A percentile compares a stretch with the other conserved stretches of the same genome.
phyloP scores from a whole-genome alignment of 192 early-diverging fungal genomes.

The Entomortierella lignicola region DNA sequence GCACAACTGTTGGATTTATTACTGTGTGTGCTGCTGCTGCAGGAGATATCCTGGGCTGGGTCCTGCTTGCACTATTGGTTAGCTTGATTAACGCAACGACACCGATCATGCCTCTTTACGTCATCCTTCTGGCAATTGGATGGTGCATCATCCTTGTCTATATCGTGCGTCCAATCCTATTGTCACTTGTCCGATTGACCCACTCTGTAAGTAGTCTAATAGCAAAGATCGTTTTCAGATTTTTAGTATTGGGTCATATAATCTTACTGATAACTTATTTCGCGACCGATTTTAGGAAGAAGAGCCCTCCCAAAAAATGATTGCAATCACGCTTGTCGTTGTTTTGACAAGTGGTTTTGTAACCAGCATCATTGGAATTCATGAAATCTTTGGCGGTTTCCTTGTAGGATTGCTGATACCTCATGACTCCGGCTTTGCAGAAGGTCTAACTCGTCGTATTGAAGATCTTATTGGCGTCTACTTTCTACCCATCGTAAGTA shows the following conservation, averaged over 20 bases:
- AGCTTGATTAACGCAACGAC: conserved; percentile 80
- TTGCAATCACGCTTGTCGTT: conserved; percentile 77
- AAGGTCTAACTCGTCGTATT: conserved; percentile 87
- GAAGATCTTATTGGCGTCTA: conserved; percentile 88
- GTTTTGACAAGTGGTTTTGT: conserved; percentile 79
- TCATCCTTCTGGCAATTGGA: conserved; percentile 76
- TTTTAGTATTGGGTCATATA: too few relatives aligned
- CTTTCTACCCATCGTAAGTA: conserved; percentile 81
- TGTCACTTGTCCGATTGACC: conserved; percentile 46
- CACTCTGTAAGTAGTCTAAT: conserved; percentile 42
- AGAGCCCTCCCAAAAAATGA: conserved; percentile 65
- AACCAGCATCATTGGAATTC: conserved; percentile 85
- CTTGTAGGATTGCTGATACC: conserved; percentile 85
- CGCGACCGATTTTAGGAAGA: conserved; percentile 48
- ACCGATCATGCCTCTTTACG: conserved; percentile 82
- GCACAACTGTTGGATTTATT: conserved; percentile 81
- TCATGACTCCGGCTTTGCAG: conserved; percentile 86
- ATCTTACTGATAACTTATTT: too few relatives aligned
- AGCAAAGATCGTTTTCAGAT: neutral
- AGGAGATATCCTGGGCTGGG: conserved; percentile 40
- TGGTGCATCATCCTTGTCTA: conserved; percentile 77
- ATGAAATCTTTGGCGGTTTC: conserved; percentile 94
- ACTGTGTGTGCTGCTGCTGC: conserved; percentile 77
- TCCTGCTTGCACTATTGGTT: conserved; percentile 79
- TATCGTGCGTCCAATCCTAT: conserved; percentile 70